These are phyloP conservation scores for Amanita muscaria DNA, from an alignment of 768 basidiomycete species.

Conservation along the genomic window DNA sequence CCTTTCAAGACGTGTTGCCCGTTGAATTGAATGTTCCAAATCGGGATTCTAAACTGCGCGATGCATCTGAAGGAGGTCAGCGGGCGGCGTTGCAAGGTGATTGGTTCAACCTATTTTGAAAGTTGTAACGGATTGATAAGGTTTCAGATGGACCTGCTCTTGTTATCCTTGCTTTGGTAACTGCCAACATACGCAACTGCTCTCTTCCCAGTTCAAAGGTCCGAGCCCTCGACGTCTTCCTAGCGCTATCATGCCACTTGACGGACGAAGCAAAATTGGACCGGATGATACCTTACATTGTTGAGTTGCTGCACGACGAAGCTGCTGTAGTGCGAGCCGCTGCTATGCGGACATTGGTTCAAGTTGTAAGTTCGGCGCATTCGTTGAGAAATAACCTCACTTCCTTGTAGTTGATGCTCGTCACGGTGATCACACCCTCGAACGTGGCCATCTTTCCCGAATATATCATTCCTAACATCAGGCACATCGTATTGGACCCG, in stretches of 20 bases:
- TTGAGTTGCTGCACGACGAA: conserved; percentile 84
- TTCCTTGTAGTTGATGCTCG: conserved; percentile 33
- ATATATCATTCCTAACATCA: conserved; percentile 89
- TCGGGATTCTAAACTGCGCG: conserved; percentile 45
- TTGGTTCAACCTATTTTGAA: neutral
- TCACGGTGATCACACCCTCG: conserved; percentile 78
- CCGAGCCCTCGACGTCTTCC: conserved; percentile 76
- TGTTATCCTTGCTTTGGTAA: conserved; percentile 78
- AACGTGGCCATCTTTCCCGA: conserved; percentile 80
- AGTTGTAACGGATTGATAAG: neutral
- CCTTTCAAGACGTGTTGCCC: conserved; percentile 72
- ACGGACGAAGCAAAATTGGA: conserved; percentile 96
- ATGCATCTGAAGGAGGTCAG: conserved; percentile 35
- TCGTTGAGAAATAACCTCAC: too few species aligned
- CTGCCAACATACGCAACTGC: conserved; percentile 86
- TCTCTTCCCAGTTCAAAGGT: conserved; percentile 79
- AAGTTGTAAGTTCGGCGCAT: conserved; percentile 55
- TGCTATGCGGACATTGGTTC: conserved; percentile 69
- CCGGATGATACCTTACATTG: conserved; percentile 84
- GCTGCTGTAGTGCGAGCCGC: conserved; percentile 73
- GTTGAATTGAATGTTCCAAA: conserved; percentile 72
- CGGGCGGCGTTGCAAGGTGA: conserved; percentile 57
- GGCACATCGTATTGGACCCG: conserved; percentile 71
- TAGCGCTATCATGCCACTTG: conserved; percentile 71
- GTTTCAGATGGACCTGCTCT: conserved; percentile 77